Percentiles rank a stretch among this genome's conserved stretches.
Conservation (phyloP, 2,329 filamentous ascomycete species). For the Ceratocystis harringtonii region DNA sequence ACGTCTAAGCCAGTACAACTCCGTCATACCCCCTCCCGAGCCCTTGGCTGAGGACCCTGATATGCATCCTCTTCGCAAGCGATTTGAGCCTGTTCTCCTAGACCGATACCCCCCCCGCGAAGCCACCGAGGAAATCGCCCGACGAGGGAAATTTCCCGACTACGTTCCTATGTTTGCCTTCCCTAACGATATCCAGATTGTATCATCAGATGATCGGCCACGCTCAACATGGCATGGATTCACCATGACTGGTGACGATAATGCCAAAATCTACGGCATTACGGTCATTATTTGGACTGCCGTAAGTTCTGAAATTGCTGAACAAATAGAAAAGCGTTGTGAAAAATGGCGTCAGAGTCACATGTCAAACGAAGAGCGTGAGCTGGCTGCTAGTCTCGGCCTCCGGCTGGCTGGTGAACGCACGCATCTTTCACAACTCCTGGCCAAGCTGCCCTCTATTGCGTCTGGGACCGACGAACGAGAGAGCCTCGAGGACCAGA, state of each 20-base stretch:
- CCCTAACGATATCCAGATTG: slow-evolving; percentile 92
- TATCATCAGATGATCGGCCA: slow-evolving; percentile 85
- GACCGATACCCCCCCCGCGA: slow-evolving; percentile 83
- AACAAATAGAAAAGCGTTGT: slow-evolving; percentile 67
- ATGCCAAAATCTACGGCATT: slow-evolving; percentile 81
- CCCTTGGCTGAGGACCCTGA: slow-evolving; percentile 77
- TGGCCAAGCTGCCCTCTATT: slow-evolving; percentile 67
- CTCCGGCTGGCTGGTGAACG: slow-evolving; percentile 76
- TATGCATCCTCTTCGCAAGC: slow-evolving; percentile 88
- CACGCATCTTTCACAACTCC: slow-evolving; percentile 73
- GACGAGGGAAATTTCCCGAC: slow-evolving; percentile 79
- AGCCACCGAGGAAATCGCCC: slow-evolving; percentile 62
- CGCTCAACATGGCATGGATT: slow-evolving; percentile 98
- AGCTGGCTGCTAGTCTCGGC: slow-evolving; percentile 80
- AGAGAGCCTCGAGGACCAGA: slow-evolving; percentile 80
- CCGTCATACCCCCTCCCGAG: slow-evolving; percentile 86
- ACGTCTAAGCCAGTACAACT: slow-evolving; percentile 93
- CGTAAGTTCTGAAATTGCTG: slow-evolving; percentile 63
- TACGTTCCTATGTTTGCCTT: slow-evolving; percentile 99
- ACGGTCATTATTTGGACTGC: slow-evolving; percentile 89
- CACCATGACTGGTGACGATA: slow-evolving; percentile 89
- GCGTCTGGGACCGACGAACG: slow-evolving; percentile 67
- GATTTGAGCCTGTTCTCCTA: slow-evolving; percentile 89
- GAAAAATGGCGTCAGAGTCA: slow-evolving; percentile 73
- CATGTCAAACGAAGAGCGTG: slow-evolving; percentile 81